Evolutionary conservation across 441 rosid species (phyloP), one percentile per base, ranked within the genome.

Genomic region (Hypseocharis bilobata): DNA sequence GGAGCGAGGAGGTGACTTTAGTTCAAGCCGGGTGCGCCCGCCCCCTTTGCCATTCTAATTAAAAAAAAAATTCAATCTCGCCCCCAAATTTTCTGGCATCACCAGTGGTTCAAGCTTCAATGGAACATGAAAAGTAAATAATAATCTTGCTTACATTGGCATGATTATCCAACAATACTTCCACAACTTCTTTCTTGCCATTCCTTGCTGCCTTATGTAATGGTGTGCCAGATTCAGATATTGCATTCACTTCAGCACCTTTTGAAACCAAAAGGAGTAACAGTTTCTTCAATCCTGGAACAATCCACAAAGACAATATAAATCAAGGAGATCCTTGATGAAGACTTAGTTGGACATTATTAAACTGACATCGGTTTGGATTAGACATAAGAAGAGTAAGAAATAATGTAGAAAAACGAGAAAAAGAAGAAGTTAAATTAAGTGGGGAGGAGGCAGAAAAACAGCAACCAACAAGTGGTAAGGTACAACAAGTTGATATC

Each of bases 191-290:
- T 22, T 42, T 42, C n/a, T 58, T 64, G 4, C 60, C 68, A 11
- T 42, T 19, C 20, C 0, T 2, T 4, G 52, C 59, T 17, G 74
- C 74, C 22, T 11, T 0, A 4, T 64, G 59, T 59, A 70, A 26
- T 25, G 69, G 68, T 27, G 74, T 70, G 60, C 69, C 64, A 10
- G 19, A 32, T 20, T 23, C 29, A 64, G 68, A 5, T 26, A 19
- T 29, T 19, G 69, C 69, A 57, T 70, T 30, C 1, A 70, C 58
- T 20, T 70, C 64, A 56, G 69, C 69, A 44, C 69, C 69, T 45
- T 63, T 70, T 11, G 60, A 29, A 20, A 70, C 64, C 29, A 70
- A 42, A 16, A 70, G 49, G 3, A 4, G 6, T 10, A 57, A 5
- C 16, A 70, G 58, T 29, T 58, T 70, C 36, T 42, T 42, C 26